Conservation (phyloP, 192 early-diverging fungal genomes). For the Coemansia furcata region DNA sequence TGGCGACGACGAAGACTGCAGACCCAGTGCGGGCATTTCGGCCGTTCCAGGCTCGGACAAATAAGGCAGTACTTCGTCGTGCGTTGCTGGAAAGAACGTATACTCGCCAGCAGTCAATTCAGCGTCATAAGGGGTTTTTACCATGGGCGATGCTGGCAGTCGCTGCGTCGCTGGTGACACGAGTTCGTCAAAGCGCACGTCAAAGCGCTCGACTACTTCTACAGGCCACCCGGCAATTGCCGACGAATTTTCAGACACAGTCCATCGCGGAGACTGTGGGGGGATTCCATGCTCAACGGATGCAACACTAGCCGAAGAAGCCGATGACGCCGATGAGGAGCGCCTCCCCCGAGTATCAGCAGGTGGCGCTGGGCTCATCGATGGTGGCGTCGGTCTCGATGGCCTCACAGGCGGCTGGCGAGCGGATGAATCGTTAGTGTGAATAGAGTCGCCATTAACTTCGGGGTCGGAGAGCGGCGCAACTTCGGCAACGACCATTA, state of each 20-base stretch:
- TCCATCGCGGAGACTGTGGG: constrained; percentile 6
- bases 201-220: constrained; percentile 46
- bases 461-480: constrained; percentile 23
- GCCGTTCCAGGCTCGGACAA: background rate
- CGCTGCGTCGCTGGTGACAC: constrained; percentile 10
- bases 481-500: constrained; percentile 47
- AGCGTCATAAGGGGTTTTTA: background rate
- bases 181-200: constrained; percentile 41
- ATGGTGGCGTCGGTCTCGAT: background rate
- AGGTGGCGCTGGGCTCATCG: background rate
- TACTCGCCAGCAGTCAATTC: constrained; percentile 18
- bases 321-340: background rate
- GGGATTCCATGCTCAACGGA: background rate
- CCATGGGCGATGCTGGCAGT: background rate
- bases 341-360: background rate
- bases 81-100: constrained; percentile 2
- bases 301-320: background rate
- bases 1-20: background rate
- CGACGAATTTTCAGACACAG: constrained; percentile 39
- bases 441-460: constrained; percentile 8
- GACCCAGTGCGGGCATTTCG: background rate
- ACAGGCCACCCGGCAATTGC: constrained; percentile 45
- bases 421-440: constrained; percentile 11
- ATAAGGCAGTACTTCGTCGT: background rate
- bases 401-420: background rate